A percentile compares a stretch with the other conserved stretches of the same genome.
These are phyloP conservation scores for Sphagnum contortum DNA, from an alignment of 225 moss, liverwort and hornwort genomes.

Conservation along the genomic window DNA sequence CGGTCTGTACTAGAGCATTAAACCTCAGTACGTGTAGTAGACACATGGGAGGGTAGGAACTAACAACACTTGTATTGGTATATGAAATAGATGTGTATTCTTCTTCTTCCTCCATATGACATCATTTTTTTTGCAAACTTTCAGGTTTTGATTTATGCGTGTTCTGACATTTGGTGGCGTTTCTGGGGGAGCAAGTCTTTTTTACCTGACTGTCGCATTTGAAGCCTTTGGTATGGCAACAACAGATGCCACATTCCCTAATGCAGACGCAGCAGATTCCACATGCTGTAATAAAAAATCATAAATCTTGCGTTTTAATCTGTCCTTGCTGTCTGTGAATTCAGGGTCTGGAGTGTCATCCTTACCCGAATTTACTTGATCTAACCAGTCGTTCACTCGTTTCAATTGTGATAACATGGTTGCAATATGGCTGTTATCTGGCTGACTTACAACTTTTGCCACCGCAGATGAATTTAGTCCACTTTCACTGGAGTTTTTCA, in stretches of 20 bases:
- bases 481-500: constrained; percentile 4
- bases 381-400: constrained; percentile 60
- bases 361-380: constrained; percentile 15
- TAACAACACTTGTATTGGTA: too few species aligned
- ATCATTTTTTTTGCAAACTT: too few species aligned
- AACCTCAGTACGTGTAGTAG: too few species aligned
- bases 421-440: constrained; percentile 49
- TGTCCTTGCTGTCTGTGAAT: constrained; percentile 26
- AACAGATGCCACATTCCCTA: constrained; percentile 25
- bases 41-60: too few species aligned
- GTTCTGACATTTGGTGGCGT: too few species aligned
- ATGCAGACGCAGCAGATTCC: constrained; percentile 60
- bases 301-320: constrained; percentile 52
- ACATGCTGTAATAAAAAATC: constrained; percentile 56
- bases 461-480: constrained; percentile 3
- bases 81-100: too few species aligned
- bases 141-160: too few species aligned
- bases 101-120: too few species aligned
- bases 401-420: constrained; percentile 56
- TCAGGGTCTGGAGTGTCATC: constrained; percentile 20
- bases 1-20: too few species aligned
- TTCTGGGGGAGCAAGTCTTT: too few species aligned
- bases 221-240: too few species aligned
- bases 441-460: constrained; percentile 28
- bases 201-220: too few species aligned